Conservation (phyloP, 495 filamentous ascomycete species). For the Neurospora terricola region DNA sequence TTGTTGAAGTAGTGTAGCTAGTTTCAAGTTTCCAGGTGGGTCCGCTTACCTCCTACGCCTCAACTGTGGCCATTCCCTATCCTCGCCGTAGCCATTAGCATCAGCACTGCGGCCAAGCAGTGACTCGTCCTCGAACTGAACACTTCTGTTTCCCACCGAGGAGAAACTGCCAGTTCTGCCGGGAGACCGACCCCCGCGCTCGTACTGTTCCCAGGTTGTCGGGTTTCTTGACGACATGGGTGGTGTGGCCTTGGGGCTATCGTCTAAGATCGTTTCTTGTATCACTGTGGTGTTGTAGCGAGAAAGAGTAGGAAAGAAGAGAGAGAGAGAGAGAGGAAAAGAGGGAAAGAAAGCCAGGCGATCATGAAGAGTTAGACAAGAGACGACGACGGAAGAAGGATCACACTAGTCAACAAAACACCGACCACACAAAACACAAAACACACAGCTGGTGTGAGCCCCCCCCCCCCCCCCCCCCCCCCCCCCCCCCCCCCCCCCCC, state of each 20-base stretch:
- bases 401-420: background rate
- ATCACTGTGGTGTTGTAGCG: background rate
- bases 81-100: slow-evolving; percentile 13
- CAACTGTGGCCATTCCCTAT: slow-evolving; percentile 25
- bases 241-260: background rate
- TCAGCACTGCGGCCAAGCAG: slow-evolving; percentile 27
- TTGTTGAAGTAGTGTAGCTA: background rate
- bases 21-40: background rate
- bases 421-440: background rate
- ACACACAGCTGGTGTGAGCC: background rate
- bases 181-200: slow-evolving; percentile 21
- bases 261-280: background rate
- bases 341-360: background rate
- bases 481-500: background rate
- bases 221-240: slow-evolving; percentile 33
- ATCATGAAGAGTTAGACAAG: background rate
- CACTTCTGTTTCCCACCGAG: slow-evolving; percentile 24
- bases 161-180: slow-evolving; percentile 26
- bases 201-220: slow-evolving; percentile 44
- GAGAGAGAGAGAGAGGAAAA: background rate
- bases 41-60: slow-evolving; percentile 25
- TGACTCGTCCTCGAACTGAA: slow-evolving; percentile 28
- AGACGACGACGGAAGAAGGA: background rate
- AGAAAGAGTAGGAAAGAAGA: background rate
- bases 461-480: background rate